Conservation (phyloP, 306 rosid species). For the Pyrus communis region DNA sequence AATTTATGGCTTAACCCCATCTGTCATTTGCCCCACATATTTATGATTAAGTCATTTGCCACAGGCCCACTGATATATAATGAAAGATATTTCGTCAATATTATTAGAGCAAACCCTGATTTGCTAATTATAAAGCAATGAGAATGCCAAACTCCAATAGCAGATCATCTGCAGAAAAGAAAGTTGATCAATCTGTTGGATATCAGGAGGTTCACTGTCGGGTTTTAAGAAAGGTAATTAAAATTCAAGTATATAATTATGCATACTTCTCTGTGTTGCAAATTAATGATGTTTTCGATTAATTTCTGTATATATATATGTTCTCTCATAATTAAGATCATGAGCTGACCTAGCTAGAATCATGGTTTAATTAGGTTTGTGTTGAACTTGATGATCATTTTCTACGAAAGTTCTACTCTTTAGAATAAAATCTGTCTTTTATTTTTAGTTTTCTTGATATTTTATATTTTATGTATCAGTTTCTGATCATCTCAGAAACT, state of each 20-base stretch:
- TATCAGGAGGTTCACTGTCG: conserved; percentile 7
- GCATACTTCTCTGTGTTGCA: background rate
- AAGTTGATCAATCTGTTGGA: conserved; percentile 18
- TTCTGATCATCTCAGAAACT: background rate
- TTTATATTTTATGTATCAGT: background rate
- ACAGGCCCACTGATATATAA: background rate
- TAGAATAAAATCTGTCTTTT: background rate
- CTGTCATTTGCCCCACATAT: background rate
- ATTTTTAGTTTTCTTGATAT: background rate
- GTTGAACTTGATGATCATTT: background rate
- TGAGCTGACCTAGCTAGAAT: background rate
- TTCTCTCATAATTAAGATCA: background rate
- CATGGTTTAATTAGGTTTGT: background rate
- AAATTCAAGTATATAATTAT: too few species aligned
- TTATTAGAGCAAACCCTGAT: background rate
- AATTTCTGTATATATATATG: background rate
- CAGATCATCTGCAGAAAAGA: conserved; percentile 19
- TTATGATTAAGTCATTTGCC: background rate
- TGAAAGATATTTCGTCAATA: too few species aligned
- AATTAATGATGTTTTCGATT: background rate
- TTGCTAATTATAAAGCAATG: conserved; percentile 2
- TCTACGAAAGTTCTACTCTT: background rate
- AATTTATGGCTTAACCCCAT: conserved; percentile 10
- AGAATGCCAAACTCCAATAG: conserved; percentile 24
- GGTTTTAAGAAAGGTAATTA: conserved; percentile 12